Conservation (phyloP, 352 stramenopile species). For the Phytophthora podocarpi region DNA sequence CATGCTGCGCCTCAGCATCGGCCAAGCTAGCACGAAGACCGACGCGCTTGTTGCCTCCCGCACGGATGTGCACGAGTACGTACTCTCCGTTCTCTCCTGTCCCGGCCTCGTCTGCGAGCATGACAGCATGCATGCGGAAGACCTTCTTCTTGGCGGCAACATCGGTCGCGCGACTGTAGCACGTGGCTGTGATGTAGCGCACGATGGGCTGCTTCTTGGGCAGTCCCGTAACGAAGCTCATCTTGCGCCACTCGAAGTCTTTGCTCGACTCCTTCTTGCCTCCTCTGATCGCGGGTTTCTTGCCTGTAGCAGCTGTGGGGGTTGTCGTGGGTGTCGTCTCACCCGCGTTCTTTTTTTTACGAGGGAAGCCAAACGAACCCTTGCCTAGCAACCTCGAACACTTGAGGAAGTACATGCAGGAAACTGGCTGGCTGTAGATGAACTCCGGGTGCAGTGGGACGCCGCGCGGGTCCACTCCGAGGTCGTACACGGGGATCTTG, state of each 20-base stretch:
- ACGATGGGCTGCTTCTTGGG: constrained; percentile 77
- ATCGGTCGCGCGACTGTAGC: constrained; percentile 66
- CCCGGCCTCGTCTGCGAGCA: constrained; percentile 60
- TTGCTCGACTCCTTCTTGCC: constrained; percentile 62
- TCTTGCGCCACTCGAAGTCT: constrained; percentile 84
- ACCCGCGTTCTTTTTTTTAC: constrained; percentile 51
- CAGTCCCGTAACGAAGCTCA: constrained; percentile 81
- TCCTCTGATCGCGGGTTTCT: constrained; percentile 22
- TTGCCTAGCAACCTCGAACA: constrained; percentile 62
- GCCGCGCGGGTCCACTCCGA: constrained; percentile 71
- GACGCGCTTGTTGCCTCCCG: constrained; percentile 70
- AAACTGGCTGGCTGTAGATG: constrained; percentile 77
- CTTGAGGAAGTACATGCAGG: constrained; percentile 82
- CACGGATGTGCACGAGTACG: constrained; percentile 78
- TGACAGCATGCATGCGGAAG: constrained; percentile 82
- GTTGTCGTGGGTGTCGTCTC: constrained; percentile 10
- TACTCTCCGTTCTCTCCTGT: constrained; percentile 55
- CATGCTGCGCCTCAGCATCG: constrained; percentile 25
- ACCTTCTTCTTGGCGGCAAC: constrained; percentile 74
- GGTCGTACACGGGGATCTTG: constrained; percentile 69
- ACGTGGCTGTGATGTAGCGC: constrained; percentile 80
- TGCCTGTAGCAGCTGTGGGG: constrained; percentile 20
- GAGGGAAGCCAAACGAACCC: constrained; percentile 74
- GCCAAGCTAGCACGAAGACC: constrained; percentile 51
- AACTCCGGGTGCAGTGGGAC: constrained; percentile 75